Conservation (phyloP, 495 filamentous ascomycete genomes). For the Aspergillus avenaceus region DNA sequence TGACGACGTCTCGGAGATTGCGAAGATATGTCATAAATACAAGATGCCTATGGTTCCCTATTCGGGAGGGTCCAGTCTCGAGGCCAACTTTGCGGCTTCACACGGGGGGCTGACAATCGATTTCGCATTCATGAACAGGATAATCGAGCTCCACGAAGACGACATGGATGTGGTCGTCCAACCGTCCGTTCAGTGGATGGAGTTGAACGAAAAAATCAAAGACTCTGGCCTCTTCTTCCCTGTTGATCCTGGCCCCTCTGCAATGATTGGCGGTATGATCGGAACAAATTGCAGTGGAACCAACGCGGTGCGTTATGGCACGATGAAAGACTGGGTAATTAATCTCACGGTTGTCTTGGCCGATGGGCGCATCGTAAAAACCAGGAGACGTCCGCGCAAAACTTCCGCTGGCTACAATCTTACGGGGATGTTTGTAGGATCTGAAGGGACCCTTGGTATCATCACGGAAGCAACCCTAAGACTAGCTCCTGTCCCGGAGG, state of each 20-base stretch:
- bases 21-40: slow-evolving; percentile 76
- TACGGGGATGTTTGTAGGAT: slow-evolving; percentile 80
- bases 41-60: slow-evolving; percentile 81
- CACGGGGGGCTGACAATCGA: slow-evolving; percentile 85
- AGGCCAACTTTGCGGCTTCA: slow-evolving; percentile 84
- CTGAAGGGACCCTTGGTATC: slow-evolving; percentile 89
- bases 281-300: slow-evolving; percentile 92
- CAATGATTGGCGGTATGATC: slow-evolving; percentile 93
- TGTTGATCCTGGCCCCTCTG: slow-evolving; percentile 68
- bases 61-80: slow-evolving; percentile 81
- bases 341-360: slow-evolving; percentile 88
- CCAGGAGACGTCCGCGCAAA: slow-evolving; percentile 58
- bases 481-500: slow-evolving; percentile 71
- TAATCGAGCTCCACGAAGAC: slow-evolving; percentile 71
- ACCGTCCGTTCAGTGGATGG: slow-evolving; percentile 87
- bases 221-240: slow-evolving; percentile 83
- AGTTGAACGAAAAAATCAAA: slow-evolving; percentile 75
- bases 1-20: slow-evolving; percentile 74
- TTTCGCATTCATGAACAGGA: slow-evolving; percentile 81
- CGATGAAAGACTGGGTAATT: slow-evolving; percentile 95
- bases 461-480: slow-evolving; percentile 85
- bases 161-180: slow-evolving; percentile 94
- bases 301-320: slow-evolving; percentile 90
- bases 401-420: slow-evolving; percentile 85
- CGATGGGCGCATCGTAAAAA: slow-evolving; percentile 90